These are phyloP conservation scores for Clathrospora elynae DNA, from an alignment of 2,329 filamentous ascomycete species.

Conservation along the genomic window DNA sequence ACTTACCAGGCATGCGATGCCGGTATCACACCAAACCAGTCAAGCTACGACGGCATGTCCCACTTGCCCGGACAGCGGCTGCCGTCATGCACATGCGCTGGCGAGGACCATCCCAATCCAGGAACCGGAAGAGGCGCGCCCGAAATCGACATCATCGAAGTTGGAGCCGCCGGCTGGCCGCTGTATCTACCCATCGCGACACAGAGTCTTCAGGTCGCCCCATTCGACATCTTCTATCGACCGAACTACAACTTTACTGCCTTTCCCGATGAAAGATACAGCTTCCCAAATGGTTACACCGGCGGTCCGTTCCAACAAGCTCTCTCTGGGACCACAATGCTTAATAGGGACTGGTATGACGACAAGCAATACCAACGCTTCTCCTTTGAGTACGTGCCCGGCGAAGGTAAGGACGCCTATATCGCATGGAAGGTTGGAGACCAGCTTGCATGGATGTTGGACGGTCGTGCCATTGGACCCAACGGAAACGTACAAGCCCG, in stretches of 20 bases:
- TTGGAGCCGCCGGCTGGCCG: constrained; percentile 51
- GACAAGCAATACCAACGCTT: constrained; percentile 60
- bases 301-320: constrained; percentile 63
- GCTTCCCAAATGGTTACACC: constrained; percentile 58
- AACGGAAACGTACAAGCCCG: constrained; percentile 60
- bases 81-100: constrained; percentile 52
- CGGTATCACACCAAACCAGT: constrained; percentile 58
- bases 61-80: constrained; percentile 53
- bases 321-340: constrained; percentile 59
- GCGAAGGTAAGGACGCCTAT: constrained; percentile 51
- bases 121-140: constrained; percentile 55
- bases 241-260: constrained; percentile 60
- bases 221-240: constrained; percentile 57
- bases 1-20: constrained; percentile 58
- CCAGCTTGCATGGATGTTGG: constrained; percentile 57
- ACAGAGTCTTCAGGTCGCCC: constrained; percentile 57
- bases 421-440: constrained; percentile 61
- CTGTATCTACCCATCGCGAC: constrained; percentile 53
- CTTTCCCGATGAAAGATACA: constrained; percentile 56
- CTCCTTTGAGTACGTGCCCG: constrained; percentile 61
- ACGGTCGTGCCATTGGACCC: constrained; percentile 58
- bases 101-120: constrained; percentile 55
- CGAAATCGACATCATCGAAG: constrained; percentile 57
- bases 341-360: constrained; percentile 63
- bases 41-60: constrained; percentile 51